Evolutionary conservation across 345 rosid species (phyloP), one percentile per base, ranked within the genome.

Genomic region (Corchorus olitorius): DNA sequence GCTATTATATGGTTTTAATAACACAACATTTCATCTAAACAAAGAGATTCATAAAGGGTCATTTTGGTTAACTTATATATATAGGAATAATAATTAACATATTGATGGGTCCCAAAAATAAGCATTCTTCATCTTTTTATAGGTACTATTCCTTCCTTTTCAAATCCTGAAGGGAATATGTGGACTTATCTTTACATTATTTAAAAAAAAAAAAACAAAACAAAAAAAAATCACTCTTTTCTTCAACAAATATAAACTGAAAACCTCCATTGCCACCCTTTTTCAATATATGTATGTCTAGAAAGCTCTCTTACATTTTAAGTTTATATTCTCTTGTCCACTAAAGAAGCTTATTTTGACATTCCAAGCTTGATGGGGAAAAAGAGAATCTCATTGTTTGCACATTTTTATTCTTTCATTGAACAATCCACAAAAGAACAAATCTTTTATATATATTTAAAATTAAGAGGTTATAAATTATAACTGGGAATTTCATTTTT

Each of bases 271-370:
- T n/a, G n/a, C n/a, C 2, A 39, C 5, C 50, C 55, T 43, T 60
- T 76, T 72, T 17, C 59, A 62, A 27, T 62, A n/a, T 45, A n/a
- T 45, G 11, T 81, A 72, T 64, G 70, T 75, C n/a, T n/a, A 84
- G 72, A 77, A 77, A 73, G 76, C 77, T 68, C 19, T 27, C 43
- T n/a, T 39, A 39, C 2, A 5, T 71, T 55, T 4, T 16, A 59
- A 34, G 34, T 43, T 66, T 53, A 75, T n/a, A 77, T 81, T 85
- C 83, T 41, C 76, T 52, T 63, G 33, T 20, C 76, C 84, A 67
- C 71, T 76, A n/a, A 8, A n/a, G 8, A 35, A 37, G 66, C 61
- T 56, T 77, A 56, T 79, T 70, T 81, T 85, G 83, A 79, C 80
- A 75, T 79, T 81, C 81, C 81, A 75, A 43, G 19, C 56, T 45